Conservation (phyloP, 2,329 filamentous ascomycete species). For the Phoma sp. region DNA sequence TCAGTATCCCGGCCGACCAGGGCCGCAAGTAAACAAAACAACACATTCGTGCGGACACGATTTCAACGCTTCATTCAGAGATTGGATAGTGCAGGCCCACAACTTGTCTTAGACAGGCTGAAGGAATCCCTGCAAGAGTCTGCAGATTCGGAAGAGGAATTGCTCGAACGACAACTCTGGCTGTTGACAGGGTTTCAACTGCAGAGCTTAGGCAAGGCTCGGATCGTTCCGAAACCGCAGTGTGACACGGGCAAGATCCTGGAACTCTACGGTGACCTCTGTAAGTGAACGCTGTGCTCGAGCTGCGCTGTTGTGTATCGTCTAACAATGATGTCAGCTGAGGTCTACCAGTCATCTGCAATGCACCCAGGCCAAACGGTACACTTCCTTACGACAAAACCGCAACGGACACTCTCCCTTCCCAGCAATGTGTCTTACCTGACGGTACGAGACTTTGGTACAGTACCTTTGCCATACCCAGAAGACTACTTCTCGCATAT, state of each 20-base stretch:
- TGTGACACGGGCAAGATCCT: conserved; percentile 46
- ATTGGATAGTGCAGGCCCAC: conserved; percentile 62
- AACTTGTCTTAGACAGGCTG: conserved; percentile 63
- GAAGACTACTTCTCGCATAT: conserved; percentile 46
- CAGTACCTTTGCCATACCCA: conserved; percentile 60
- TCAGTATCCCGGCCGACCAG: conserved; percentile 25
- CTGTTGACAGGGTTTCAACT: conserved; percentile 64
- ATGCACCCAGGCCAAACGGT: conserved; percentile 49
- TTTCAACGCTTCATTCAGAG: conserved; percentile 63
- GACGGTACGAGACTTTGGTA: conserved; percentile 44
- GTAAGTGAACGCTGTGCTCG: conserved; percentile 38
- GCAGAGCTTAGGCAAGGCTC: conserved; percentile 41
- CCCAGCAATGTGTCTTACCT: conserved; percentile 40
- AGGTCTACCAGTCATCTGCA: conserved; percentile 56
- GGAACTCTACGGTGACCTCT: conserved; percentile 50
- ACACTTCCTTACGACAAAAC: conserved; percentile 46
- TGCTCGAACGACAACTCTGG: conserved; percentile 67
- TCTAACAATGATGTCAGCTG: conserved; percentile 46
- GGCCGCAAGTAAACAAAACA: conserved; percentile 27
- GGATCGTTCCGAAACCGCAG: conserved; percentile 30
- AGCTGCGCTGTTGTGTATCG: conserved; percentile 27
- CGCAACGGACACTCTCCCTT: conserved; percentile 43
- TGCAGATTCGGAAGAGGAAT: conserved; percentile 53
- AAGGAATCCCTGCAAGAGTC: conserved; percentile 54
- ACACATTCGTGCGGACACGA: conserved; percentile 40